A percentile compares a stretch with the other conserved stretches of the same genome.
Conservation (phyloP, 306 rosid species). For the Dryas alaskensis region DNA sequence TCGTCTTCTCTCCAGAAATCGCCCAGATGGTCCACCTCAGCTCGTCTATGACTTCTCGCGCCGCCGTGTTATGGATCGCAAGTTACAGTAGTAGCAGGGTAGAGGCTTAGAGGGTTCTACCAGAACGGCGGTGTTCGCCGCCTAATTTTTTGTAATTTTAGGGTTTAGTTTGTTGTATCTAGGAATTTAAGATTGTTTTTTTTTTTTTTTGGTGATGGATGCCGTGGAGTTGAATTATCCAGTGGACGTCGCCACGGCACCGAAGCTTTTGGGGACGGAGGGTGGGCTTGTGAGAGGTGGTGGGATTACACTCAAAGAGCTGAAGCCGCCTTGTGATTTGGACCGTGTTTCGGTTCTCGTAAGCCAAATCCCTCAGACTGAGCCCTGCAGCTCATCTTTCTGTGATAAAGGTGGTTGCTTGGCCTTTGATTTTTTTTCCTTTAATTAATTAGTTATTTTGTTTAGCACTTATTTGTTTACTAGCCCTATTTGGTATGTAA, state of each 20-base stretch:
- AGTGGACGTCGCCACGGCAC: conserved; percentile 40
- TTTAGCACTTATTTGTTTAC: not conserved
- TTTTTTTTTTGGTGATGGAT: conserved; percentile 41
- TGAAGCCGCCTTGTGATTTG: conserved; percentile 38
- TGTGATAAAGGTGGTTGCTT: conserved; percentile 36
- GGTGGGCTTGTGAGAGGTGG: conserved; percentile 36
- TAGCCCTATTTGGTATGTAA: not conserved
- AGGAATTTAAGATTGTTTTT: not conserved
- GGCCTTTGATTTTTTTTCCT: not conserved
- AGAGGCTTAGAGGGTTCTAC: too few species aligned
- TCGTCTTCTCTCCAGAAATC: conserved; percentile 1
- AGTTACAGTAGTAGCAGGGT: too few species aligned
- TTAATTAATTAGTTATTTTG: not conserved
- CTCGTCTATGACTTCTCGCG: conserved; percentile 4
- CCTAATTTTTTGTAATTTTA: not conserved
- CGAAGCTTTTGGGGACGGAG: conserved; percentile 64
- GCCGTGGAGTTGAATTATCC: conserved; percentile 58
- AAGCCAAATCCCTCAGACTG: conserved; percentile 24
- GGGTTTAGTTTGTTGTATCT: conserved; percentile 1
- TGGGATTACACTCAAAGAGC: conserved; percentile 45
- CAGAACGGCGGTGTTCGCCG: conserved; percentile 9
- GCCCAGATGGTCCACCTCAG: conserved; percentile 6
- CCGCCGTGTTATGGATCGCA: conserved; percentile 24
- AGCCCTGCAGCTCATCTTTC: conserved; percentile 35
- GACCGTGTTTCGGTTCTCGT: conserved; percentile 34